Conservation (phyloP, 192 early-diverging fungal species). For the Gigaspora rosea region DNA sequence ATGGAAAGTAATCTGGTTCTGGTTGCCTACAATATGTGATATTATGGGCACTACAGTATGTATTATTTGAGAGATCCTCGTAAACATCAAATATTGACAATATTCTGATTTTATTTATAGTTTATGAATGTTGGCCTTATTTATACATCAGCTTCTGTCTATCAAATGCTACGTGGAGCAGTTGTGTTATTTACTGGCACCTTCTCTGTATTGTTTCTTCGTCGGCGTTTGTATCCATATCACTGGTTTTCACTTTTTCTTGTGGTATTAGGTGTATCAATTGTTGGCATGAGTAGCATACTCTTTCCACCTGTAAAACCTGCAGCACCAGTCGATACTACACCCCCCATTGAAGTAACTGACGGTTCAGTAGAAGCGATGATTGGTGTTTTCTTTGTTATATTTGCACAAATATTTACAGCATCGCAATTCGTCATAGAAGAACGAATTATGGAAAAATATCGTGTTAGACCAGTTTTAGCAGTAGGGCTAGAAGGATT, state of each 20-base stretch:
- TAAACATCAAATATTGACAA: background rate
- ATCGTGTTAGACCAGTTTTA: conserved; percentile 79
- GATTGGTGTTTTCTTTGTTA: conserved; percentile 81
- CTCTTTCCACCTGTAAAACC: too few species aligned
- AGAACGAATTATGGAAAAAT: conserved; percentile 86
- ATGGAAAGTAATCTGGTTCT: conserved; percentile 58
- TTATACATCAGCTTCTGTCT: conserved; percentile 45
- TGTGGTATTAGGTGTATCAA: too few species aligned
- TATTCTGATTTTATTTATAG: conserved; percentile 35
- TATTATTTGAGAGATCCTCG: conserved; percentile 9
- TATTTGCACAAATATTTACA: conserved; percentile 91
- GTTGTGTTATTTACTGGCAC: too few species aligned
- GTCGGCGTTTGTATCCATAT: too few species aligned
- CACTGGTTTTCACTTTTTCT: too few species aligned
- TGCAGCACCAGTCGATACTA: too few species aligned
- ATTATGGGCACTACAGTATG: conserved; percentile 74
- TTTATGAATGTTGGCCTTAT: conserved; percentile 98
- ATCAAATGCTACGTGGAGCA: too few species aligned
- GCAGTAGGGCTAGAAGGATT: conserved; percentile 93
- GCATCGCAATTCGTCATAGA: conserved; percentile 96
- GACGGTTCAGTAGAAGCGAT: conserved; percentile 46
- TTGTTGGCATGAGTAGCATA: too few species aligned
- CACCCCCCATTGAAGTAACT: too few species aligned
- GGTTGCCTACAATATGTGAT: conserved; percentile 83
- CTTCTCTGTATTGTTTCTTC: too few species aligned